phyloP scores from a whole-genome alignment of 2,329 filamentous ascomycete species.

The Calonectria hawksworthii region DNA sequence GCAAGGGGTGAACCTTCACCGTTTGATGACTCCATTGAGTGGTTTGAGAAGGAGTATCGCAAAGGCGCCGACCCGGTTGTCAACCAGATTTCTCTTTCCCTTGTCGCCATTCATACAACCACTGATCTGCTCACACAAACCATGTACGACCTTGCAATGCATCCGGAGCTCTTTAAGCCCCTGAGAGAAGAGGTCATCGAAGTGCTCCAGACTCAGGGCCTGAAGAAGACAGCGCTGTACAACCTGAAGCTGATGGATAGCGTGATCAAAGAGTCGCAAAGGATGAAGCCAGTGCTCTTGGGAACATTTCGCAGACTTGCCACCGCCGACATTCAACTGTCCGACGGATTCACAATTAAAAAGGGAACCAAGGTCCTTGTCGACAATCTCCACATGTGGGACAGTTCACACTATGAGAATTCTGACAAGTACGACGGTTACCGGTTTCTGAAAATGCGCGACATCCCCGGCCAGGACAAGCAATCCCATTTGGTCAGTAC shows the following conservation, averaged over 20 bases:
- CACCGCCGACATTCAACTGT: background rate
- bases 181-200: background rate
- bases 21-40: constrained; percentile 1
- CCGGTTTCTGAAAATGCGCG: background rate
- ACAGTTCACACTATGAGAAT: background rate
- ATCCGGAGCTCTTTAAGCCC: background rate
- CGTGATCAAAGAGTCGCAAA: background rate
- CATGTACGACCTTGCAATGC: background rate
- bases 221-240: constrained; percentile 7
- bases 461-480: background rate
- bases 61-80: background rate
- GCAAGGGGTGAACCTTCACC: background rate
- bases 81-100: background rate
- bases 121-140: background rate
- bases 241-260: constrained; percentile 1
- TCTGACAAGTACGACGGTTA: background rate
- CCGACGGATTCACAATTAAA: background rate
- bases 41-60: background rate
- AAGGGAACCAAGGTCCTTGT: background rate
- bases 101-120: background rate
- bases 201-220: background rate
- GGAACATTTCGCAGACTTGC: background rate
- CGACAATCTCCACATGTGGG: constrained; percentile 2
- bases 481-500: background rate
- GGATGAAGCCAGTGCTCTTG: background rate